phyloP scores from a whole-genome alignment of 148 eudicot species.

The Rhododendron ferrugineum region DNA sequence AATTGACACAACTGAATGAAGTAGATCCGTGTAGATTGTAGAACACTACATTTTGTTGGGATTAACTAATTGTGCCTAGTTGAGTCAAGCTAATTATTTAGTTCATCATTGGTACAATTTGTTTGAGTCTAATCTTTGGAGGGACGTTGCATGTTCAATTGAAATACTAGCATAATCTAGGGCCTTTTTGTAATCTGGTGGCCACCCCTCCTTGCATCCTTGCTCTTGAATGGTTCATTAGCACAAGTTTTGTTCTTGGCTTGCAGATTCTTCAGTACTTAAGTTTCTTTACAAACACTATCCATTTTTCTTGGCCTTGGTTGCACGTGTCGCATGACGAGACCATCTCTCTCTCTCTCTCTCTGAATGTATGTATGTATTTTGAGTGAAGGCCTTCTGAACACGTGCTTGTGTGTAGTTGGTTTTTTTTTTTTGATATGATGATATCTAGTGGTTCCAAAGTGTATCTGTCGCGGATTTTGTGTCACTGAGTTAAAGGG shows the following conservation, averaged over 20 bases:
- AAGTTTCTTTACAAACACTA: background rate
- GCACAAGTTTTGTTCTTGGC: background rate
- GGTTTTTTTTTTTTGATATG: no score
- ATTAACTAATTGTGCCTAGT: background rate
- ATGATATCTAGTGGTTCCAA: background rate
- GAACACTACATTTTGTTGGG: background rate
- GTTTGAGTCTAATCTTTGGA: background rate
- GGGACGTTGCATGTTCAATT: background rate
- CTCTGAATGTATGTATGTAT: background rate
- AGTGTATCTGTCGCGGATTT: background rate
- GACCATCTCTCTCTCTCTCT: background rate
- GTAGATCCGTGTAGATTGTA: background rate
- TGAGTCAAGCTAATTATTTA: background rate
- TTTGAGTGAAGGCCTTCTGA: no score
- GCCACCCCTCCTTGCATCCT: background rate
- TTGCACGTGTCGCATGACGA: background rate
- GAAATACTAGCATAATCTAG: background rate
- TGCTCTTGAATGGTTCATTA: background rate
- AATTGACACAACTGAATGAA: background rate
- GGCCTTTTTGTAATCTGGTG: background rate
- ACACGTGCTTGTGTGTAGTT: background rate
- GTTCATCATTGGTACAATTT: background rate
- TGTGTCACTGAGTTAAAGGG: background rate
- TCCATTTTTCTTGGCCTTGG: background rate
- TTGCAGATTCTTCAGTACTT: background rate